Evolutionary conservation across 2,329 filamentous ascomycete species (phyloP), one percentile per base, ranked within the genome.

Genomic region (Fusarium luffae): DNA sequence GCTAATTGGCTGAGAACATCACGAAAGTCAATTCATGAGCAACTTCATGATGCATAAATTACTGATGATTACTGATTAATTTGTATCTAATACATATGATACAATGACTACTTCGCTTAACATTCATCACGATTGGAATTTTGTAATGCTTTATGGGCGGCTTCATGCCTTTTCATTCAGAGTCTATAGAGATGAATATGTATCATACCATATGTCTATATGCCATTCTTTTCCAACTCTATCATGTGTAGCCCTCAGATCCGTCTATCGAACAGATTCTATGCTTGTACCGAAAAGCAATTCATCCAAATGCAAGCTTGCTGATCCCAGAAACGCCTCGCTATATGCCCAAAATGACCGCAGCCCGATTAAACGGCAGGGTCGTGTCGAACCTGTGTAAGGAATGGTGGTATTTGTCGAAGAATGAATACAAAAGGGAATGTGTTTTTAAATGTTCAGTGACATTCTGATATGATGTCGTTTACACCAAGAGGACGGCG

Each of bases 401-500:
- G 46, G 40, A 55, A 69, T 52, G 55, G 49, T 46, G 40, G 54
- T 64, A 30, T 56, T 32, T 48, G 37, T 59, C 41, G 46, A 63
- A 60, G 14, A 43, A n/a, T 47, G n/a, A 69, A 68, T 18, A 65
- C 56, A 61, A 68, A 62, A 51, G 23, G 32, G 55, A 47, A 43
- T 48, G n/a, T 25, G 16, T 42, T 37, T n/a, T 48, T 58, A 14
- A 50, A 57, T 46, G 47, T 28, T 10, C 3, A 7, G 41, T 6
- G 10, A 27, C 13, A 54, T 56, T 54, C 32, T 18, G n/a, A 47
- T 34, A 8, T 30, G 19, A 41, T 46, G 27, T 23, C 5, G 34
- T 37, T 62, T 74, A 79, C 18, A 78, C 63, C 60, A 85, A 71
- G 54, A 84, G 66, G 21, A 85, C 68, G 7, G 78, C 79, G 13